phyloP scores from a whole-genome alignment of 768 basidiomycete genomes.

The Serendipita sp. region DNA sequence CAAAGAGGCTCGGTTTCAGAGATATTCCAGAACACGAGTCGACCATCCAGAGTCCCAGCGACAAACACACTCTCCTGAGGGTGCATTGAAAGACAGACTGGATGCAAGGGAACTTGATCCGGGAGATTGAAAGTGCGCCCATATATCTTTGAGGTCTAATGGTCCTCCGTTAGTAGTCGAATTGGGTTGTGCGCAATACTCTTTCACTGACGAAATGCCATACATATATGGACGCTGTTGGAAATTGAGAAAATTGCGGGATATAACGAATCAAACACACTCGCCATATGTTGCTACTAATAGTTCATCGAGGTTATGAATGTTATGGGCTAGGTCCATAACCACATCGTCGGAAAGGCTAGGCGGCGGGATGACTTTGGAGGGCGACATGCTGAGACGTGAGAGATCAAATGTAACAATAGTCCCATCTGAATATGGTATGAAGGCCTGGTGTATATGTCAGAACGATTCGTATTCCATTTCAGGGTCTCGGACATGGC shows the following conservation, averaged over 20 bases:
- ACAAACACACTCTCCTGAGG: background rate
- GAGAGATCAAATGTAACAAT: background rate
- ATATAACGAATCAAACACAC: background rate
- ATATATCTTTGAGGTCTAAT: too few relatives aligned
- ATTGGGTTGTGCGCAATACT: too few relatives aligned
- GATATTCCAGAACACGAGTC: background rate
- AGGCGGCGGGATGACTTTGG: background rate
- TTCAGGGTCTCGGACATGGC: background rate
- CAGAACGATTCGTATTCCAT: background rate
- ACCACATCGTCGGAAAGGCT: background rate
- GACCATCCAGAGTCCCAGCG: background rate
- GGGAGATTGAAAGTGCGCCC: background rate
- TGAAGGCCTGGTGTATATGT: background rate
- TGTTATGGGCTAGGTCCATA: background rate
- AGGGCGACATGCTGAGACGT: background rate
- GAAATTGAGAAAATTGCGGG: background rate
- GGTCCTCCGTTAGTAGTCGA: too few relatives aligned
- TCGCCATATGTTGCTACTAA: background rate
- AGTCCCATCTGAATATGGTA: slow-evolving; percentile 5
- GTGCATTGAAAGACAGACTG: slow-evolving; percentile 1
- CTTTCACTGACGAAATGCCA: background rate
- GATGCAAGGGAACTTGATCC: background rate
- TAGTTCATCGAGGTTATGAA: background rate
- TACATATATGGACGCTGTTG: background rate
- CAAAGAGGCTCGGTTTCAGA: background rate